These are phyloP conservation scores for Carex littledalei DNA, from an alignment of 176 grass and related monocot species.

Conservation along the genomic window DNA sequence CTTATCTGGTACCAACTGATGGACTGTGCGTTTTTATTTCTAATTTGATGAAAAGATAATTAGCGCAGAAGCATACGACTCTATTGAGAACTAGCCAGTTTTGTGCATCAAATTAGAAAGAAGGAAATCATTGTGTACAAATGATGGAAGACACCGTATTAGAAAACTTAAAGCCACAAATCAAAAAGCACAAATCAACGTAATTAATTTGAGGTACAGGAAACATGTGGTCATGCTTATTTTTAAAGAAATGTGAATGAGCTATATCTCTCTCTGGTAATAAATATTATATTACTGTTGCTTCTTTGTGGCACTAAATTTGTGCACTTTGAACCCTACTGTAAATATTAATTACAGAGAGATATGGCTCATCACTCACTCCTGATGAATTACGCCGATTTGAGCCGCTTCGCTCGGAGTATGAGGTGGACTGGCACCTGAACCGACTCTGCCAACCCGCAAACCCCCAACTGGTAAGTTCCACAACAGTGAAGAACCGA, in stretches of 20 bases:
- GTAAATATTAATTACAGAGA: conserved; percentile 29
- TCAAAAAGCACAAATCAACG: not conserved
- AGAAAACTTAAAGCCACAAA: not conserved
- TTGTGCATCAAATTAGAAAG: not conserved
- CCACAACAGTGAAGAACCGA: conserved; percentile 53
- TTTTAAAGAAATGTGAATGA: not conserved
- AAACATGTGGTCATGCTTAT: not conserved
- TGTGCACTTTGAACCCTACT: not conserved
- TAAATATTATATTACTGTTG: not conserved
- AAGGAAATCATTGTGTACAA: not conserved
- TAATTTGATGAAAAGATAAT: not conserved
- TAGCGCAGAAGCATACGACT: not conserved
- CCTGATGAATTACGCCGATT: conserved; percentile 49
- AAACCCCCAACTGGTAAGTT: not conserved
- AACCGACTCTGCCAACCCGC: conserved; percentile 28
- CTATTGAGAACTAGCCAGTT: not conserved
- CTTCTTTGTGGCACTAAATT: not conserved
- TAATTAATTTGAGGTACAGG: not conserved
- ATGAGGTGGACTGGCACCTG: conserved; percentile 90
- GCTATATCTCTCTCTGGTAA: not conserved
- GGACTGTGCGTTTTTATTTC: not conserved
- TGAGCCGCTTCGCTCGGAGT: conserved; percentile 53
- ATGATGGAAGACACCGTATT: not conserved
- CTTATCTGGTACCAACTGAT: not conserved
- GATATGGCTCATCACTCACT: conserved; percentile 50